Conservation (phyloP, 2,329 filamentous ascomycete genomes). For the Verticillium dahliae region DNA sequence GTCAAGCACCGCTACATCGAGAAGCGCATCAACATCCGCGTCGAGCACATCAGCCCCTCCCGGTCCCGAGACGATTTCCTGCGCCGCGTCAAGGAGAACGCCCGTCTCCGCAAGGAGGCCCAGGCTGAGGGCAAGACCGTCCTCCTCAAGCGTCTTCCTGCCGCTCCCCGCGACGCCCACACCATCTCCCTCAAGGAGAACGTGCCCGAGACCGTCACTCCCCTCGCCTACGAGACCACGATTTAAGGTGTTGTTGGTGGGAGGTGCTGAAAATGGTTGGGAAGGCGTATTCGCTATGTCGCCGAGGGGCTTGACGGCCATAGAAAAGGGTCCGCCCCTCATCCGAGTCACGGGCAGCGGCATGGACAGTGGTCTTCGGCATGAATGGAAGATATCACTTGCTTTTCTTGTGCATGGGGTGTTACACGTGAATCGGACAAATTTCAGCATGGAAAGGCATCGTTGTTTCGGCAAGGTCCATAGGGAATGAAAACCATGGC, state of each 20-base stretch:
- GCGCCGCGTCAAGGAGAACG: constrained; percentile 93
- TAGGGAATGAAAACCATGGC: constrained; percentile 15
- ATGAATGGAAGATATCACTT: constrained; percentile 7
- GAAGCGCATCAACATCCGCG: constrained; percentile 98
- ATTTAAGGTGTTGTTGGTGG: constrained; percentile 57
- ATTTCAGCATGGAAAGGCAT: constrained; percentile 15
- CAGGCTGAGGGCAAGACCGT: constrained; percentile 83
- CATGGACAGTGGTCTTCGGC: constrained; percentile 5
- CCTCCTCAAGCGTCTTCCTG: constrained; percentile 87
- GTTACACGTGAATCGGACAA: constrained; percentile 15
- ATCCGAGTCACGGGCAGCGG: neutral
- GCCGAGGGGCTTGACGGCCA: neutral
- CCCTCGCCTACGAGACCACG: constrained; percentile 95
- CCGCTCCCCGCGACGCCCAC: constrained; percentile 70
- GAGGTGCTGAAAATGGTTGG: constrained; percentile 6
- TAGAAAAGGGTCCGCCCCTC: neutral
- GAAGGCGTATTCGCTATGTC: constrained; percentile 3
- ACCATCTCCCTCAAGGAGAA: constrained; percentile 76
- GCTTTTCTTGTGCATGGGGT: constrained; percentile 14
- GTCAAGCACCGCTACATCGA: constrained; percentile 99
- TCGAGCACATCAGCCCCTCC: constrained; percentile 94
- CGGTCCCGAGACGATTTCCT: constrained; percentile 97
- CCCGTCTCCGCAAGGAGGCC: constrained; percentile 84
- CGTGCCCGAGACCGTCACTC: constrained; percentile 84
- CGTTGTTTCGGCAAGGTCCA: constrained; percentile 13